phyloP scores from a whole-genome alignment of 1,284 basidiomycete genomes.

The Ceratobasidium sp. region DNA sequence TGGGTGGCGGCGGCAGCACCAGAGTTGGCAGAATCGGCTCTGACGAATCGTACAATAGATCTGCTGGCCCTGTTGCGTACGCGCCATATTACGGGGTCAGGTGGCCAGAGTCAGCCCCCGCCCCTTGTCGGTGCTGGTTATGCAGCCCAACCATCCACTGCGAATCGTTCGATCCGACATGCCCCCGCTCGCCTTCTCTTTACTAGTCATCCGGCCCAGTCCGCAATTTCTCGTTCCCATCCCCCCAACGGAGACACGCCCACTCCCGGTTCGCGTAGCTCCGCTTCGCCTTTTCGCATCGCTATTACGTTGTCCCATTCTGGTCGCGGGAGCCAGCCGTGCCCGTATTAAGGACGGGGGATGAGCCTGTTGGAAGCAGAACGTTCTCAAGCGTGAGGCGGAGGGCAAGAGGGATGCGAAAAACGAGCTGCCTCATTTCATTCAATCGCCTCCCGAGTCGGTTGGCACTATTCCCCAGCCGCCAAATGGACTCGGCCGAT shows the following conservation, averaged over 20 bases:
- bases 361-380: not conserved
- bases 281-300: constrained; percentile 34
- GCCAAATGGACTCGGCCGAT: not conserved
- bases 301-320: constrained; percentile 8
- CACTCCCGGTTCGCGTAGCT: not conserved
- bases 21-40: constrained; percentile 24
- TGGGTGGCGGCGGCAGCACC: constrained; percentile 12
- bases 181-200: too few species aligned
- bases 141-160: not conserved
- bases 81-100: too few species aligned
- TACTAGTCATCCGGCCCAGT: too few species aligned
- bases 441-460: too few species aligned
- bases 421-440: not conserved
- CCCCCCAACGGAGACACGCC: too few species aligned
- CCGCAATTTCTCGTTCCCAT: too few species aligned
- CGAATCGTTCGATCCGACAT: not conserved
- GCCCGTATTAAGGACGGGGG: constrained; percentile 8
- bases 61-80: too few species aligned
- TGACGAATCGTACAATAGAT: constrained; percentile 14
- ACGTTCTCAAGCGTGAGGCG: not conserved
- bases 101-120: too few species aligned
- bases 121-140: not conserved
- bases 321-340: constrained; percentile 8
- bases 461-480: too few species aligned
- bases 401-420: not conserved